Conservation (phyloP, 331 rosid species). For the Pyracantha coccinea region DNA sequence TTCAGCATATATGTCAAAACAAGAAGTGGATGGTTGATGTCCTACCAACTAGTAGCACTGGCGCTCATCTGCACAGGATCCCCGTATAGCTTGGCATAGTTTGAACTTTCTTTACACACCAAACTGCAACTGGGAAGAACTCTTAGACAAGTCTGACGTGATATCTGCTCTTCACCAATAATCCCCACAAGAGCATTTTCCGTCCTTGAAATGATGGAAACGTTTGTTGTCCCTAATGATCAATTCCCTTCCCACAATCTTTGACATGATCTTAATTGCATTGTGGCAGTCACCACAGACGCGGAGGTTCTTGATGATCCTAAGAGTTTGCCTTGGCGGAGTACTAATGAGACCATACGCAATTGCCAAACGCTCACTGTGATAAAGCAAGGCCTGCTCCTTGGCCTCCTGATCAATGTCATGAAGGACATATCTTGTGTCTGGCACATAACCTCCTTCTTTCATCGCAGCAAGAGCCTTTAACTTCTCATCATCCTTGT, state of each 20-base stretch:
- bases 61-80: constrained; percentile 7
- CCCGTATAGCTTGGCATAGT: constrained; percentile 10
- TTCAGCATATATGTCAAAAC: not conserved
- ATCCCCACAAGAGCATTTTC: constrained; percentile 92
- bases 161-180: constrained; percentile 53
- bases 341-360: constrained; percentile 94
- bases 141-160: not conserved
- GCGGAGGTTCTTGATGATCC: constrained; percentile 84
- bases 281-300: constrained; percentile 84
- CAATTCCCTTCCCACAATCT: constrained; percentile 75
- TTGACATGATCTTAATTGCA: constrained; percentile 92
- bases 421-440: constrained; percentile 86
- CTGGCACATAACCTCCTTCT: constrained; percentile 71
- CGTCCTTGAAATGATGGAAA: constrained; percentile 92
- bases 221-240: constrained; percentile 80
- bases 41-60: constrained; percentile 12
- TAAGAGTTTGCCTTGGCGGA: constrained; percentile 73
- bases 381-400: constrained; percentile 85
- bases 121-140: constrained; percentile 7
- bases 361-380: constrained; percentile 80
- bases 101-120: constrained; percentile 11
- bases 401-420: constrained; percentile 98
- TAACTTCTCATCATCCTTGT: constrained; percentile 86
- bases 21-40: constrained; percentile 24
- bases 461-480: constrained; percentile 66